Evolutionary conservation across 2,329 filamentous ascomycete genomes (phyloP).

Genomic region (Fusarium oxysporum): DNA sequence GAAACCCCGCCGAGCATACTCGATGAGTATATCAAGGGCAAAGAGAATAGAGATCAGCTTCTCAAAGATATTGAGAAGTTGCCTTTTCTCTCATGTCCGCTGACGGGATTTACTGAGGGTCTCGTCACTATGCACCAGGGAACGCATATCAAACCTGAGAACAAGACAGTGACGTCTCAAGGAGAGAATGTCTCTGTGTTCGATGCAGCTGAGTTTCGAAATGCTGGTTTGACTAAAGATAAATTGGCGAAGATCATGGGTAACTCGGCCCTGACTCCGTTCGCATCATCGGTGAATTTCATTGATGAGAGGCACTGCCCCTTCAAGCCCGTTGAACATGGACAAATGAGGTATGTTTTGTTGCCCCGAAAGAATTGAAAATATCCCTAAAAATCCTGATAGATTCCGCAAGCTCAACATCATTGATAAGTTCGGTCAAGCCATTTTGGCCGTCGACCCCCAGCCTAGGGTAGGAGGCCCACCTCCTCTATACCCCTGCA

Average conservation of each 20-base stretch:
- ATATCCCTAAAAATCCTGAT: no score
- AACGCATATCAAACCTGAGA: not conserved
- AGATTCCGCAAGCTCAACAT: not conserved
- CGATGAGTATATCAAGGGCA: not conserved
- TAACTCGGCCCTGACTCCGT: not conserved
- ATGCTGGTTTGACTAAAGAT: not conserved
- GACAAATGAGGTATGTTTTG: not conserved
- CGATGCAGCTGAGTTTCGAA: not conserved
- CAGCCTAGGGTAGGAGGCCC: not conserved
- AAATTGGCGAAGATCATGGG: not conserved
- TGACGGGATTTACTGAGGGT: not conserved
- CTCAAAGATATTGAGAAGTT: not conserved
- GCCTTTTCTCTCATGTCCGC: not conserved
- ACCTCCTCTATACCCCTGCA: not conserved
- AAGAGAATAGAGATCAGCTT: not conserved
- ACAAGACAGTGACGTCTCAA: not conserved
- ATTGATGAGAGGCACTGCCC: not conserved
- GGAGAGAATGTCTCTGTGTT: not conserved
- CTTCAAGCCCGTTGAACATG: not conserved
- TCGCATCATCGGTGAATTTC: not conserved
- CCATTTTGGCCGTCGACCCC: not conserved
- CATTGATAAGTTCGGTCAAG: not conserved
- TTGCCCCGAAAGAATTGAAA: no score
- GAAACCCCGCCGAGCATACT: not conserved
- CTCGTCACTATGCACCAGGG: not conserved